These are phyloP conservation scores for Talaromyces thailandensis DNA, from an alignment of 495 filamentous ascomycete genomes.

Conservation along the genomic window DNA sequence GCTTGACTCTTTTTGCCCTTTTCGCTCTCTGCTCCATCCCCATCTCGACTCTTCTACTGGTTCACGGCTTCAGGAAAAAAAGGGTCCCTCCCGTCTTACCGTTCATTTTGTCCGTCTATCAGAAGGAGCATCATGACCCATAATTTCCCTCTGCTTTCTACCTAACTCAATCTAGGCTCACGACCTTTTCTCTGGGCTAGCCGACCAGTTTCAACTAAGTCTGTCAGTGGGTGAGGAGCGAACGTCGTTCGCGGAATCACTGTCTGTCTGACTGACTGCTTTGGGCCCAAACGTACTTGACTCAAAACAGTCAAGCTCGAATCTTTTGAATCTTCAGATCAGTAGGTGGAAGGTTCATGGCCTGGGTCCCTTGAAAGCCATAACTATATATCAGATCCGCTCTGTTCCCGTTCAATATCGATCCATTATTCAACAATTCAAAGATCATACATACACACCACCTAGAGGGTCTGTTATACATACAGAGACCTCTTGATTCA, in stretches of 20 bases:
- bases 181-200: not conserved
- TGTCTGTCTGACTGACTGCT: not conserved
- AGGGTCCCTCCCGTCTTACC: not conserved
- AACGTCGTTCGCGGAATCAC: not conserved
- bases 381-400: conserved; percentile 6
- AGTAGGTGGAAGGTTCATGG: not conserved
- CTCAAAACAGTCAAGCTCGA: not conserved
- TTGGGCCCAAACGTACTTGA: not conserved
- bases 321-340: not conserved
- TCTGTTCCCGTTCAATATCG: conserved; percentile 2
- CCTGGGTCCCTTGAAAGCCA: not conserved
- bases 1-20: not conserved
- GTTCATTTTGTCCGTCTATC: not conserved
- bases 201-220: not conserved
- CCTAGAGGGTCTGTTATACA: not conserved
- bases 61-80: not conserved
- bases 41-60: not conserved
- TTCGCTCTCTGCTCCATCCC: not conserved
- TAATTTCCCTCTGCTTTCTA: not conserved
- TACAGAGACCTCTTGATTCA: conserved; percentile 1
- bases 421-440: conserved; percentile 1
- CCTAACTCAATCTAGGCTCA: not conserved
- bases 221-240: not conserved
- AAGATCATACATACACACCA: not conserved
- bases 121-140: not conserved